Evolutionary conservation across 495 filamentous ascomycete species (phyloP).

Genomic region (Rostrohypoxylon terebratum): DNA sequence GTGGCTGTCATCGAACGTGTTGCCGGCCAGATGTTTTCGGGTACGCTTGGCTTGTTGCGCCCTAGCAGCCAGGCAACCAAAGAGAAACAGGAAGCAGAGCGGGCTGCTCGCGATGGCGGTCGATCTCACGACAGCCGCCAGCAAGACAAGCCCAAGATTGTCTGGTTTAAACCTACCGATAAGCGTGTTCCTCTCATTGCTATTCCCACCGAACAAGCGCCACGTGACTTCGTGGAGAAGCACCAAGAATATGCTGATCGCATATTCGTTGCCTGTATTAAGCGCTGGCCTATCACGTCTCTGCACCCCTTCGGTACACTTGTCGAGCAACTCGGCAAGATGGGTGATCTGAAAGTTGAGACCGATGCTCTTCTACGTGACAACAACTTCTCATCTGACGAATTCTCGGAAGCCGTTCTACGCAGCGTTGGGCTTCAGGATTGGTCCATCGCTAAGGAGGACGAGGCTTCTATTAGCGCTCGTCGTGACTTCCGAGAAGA

Average conservation of each 20-base stretch:
- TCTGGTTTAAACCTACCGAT: conserved; percentile 99
- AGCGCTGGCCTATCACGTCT: conserved; percentile 99
- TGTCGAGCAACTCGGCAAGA: conserved; percentile 95
- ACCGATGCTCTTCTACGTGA: conserved; percentile 96
- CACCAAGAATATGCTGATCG: conserved; percentile 97
- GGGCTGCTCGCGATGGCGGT: conserved; percentile 88
- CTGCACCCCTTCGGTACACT: conserved; percentile 98
- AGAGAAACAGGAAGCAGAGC: conserved; percentile 98
- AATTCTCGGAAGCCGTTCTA: conserved; percentile 95
- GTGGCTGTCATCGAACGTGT: conserved; percentile 97
- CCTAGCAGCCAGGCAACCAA: conserved; percentile 99
- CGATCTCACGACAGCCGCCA: conserved; percentile 81
- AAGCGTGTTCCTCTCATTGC: conserved; percentile 98
- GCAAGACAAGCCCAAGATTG: conserved; percentile 98
- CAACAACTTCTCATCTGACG: conserved; percentile 98
- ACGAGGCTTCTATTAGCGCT: conserved; percentile 75
- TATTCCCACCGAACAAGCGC: conserved; percentile 97
- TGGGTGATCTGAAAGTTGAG: conserved; percentile 96
- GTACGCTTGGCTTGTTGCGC: conserved; percentile 89
- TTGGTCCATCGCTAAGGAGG: conserved; percentile 87
- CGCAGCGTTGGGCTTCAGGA: conserved; percentile 92
- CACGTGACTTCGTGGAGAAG: conserved; percentile 97
- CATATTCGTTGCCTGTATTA: conserved; percentile 99
- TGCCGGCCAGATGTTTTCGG: conserved; percentile 98
- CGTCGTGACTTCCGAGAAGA: conserved; percentile 93